These are phyloP conservation scores for Oryza longistaminata DNA, from an alignment of 176 grass and related monocot species.

Conservation along the genomic window DNA sequence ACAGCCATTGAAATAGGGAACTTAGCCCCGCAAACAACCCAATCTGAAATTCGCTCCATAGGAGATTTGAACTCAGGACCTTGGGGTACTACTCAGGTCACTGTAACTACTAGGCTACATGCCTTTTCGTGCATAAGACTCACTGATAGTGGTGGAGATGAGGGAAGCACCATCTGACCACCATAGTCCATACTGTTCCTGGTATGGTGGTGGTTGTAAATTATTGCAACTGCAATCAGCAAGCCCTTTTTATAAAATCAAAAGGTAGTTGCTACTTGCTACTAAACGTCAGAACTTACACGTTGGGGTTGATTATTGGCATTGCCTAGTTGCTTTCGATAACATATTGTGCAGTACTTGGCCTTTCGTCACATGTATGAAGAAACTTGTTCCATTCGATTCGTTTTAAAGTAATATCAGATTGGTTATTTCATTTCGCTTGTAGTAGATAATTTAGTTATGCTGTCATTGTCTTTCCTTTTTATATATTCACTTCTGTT, in stretches of 20 bases:
- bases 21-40: too few relatives aligned
- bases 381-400: neutral
- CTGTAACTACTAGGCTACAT: too few relatives aligned
- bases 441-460: neutral
- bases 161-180: constrained; percentile 29
- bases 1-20: too few relatives aligned
- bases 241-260: neutral
- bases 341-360: neutral
- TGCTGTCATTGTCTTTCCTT: constrained; percentile 5
- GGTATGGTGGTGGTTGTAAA: constrained; percentile 15
- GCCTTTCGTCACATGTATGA: constrained; percentile 19
- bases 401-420: neutral
- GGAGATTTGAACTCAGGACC: too few relatives aligned
- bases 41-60: too few relatives aligned
- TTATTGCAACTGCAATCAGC: constrained; percentile 31
- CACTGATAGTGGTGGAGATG: constrained; percentile 18
- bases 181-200: constrained; percentile 25
- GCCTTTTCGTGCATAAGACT: constrained; percentile 10
- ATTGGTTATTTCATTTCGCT: neutral
- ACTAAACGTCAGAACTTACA: constrained; percentile 33
- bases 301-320: neutral
- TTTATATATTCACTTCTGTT: constrained; percentile 2
- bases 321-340: constrained; percentile 23
- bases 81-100: too few relatives aligned
- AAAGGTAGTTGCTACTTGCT: constrained; percentile 23